Percentiles rank a stretch among this genome's conserved stretches.
phyloP scores from a whole-genome alignment of 1,284 basidiomycete genomes.

The Pholiota adiposa region DNA sequence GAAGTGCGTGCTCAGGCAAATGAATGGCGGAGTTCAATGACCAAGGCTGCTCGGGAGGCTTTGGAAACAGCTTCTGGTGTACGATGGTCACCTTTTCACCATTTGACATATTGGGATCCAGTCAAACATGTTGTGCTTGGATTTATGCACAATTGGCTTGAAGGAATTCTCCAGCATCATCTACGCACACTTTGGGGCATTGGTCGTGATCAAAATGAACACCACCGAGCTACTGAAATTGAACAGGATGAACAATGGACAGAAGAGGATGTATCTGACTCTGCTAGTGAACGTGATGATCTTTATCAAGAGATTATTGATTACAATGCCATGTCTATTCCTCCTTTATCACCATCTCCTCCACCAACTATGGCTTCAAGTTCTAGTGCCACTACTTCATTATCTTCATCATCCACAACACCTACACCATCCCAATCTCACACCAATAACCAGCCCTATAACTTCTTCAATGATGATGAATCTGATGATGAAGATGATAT shows the following conservation, averaged over 20 bases:
- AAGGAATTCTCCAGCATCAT: slow-evolving; percentile 34
- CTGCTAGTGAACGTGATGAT: not conserved
- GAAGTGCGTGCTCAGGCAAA: slow-evolving; percentile 21
- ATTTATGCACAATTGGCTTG: slow-evolving; percentile 38
- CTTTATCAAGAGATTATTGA: not conserved
- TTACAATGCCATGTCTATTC: not conserved
- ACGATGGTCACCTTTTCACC: slow-evolving; percentile 31
- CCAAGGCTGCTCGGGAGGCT: slow-evolving; percentile 10
- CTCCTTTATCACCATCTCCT: not conserved
- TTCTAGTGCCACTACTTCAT: too few relatives aligned
- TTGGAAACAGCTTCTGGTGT: slow-evolving; percentile 27
- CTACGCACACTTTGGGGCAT: slow-evolving; percentile 12
- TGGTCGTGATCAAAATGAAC: slow-evolving; percentile 11
- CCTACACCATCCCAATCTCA: not conserved
- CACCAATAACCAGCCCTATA: not conserved
- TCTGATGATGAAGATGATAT: not conserved
- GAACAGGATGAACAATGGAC: slow-evolving; percentile 18
- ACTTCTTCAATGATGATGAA: slow-evolving; percentile 5
- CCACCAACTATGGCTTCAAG: too few relatives aligned
- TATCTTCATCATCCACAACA: not conserved
- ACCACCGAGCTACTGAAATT: not conserved
- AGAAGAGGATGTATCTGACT: slow-evolving; percentile 17
- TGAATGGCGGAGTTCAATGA: slow-evolving; percentile 15
- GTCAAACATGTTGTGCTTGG: slow-evolving; percentile 35
- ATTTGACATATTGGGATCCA: slow-evolving; percentile 33